Evolutionary conservation across 371 early-diverging fungal species (phyloP).

Genomic region (Batkoa obscura): DNA sequence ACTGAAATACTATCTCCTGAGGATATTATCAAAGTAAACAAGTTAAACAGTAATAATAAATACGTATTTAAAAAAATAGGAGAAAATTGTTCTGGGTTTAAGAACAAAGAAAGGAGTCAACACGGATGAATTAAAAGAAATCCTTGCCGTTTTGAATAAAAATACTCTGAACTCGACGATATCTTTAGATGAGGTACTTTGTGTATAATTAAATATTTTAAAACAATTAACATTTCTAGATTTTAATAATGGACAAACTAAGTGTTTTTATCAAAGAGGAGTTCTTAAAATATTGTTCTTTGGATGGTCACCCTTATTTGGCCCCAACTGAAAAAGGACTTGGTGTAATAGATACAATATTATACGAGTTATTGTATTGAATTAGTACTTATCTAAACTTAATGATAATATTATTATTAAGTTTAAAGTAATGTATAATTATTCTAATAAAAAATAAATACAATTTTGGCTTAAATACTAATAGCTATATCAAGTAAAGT

Average conservation of each 20-base stretch:
- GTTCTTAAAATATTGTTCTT: neutral
- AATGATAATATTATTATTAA: neutral
- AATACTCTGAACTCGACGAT: no score
- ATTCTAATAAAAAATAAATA: no score
- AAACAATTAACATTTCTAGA: neutral
- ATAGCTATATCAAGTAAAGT: no score
- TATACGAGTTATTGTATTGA: neutral
- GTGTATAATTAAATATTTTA: neutral
- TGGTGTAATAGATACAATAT: neutral
- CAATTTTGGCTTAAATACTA: no score
- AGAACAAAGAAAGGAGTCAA: slow-evolving; percentile 32
- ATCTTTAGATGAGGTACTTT: slow-evolving; percentile 9
- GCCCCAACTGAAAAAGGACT: neutral
- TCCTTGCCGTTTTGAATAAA: no score
- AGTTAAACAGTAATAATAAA: neutral
- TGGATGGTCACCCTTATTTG: neutral
- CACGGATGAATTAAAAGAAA: no score
- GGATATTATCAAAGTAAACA: neutral
- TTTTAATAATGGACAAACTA: neutral
- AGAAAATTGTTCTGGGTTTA: slow-evolving; percentile 36
- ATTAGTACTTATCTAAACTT: neutral
- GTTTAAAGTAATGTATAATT: no score
- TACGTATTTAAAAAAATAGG: slow-evolving; percentile 13
- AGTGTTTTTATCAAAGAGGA: neutral
- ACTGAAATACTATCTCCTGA: neutral